Evolutionary conservation across 805 yeast species (phyloP).

Genomic region (Lipomyces mesembrius): DNA sequence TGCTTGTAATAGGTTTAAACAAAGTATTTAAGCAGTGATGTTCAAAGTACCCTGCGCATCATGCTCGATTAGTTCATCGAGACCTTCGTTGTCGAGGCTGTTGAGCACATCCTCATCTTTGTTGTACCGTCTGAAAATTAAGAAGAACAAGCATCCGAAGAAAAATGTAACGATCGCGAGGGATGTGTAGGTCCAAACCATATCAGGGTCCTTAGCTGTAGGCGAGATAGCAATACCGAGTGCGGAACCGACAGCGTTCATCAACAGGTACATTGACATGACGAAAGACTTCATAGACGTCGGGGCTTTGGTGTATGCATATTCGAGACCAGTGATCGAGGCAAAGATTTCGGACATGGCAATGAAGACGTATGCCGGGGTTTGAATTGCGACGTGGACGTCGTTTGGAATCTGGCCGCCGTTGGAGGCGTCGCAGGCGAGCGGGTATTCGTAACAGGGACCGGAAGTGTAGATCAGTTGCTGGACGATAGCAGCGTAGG

Average conservation of each 20-base stretch:
- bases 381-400: constrained; percentile 71
- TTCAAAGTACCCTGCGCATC: constrained; percentile 28
- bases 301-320: constrained; percentile 84
- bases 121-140: constrained; percentile 60
- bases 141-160: constrained; percentile 67
- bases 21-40: constrained; percentile 15
- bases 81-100: constrained; percentile 44
- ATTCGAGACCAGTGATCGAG: constrained; percentile 79
- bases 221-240: constrained; percentile 74
- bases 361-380: constrained; percentile 73
- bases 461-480: constrained; percentile 68
- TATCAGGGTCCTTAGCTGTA: constrained; percentile 69
- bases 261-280: constrained; percentile 65
- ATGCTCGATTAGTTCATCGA: constrained; percentile 13
- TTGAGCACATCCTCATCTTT: constrained; percentile 62
- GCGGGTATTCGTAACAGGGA: constrained; percentile 72
- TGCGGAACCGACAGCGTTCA: constrained; percentile 79
- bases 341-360: constrained; percentile 80
- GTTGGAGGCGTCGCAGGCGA: constrained; percentile 53
- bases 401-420: constrained; percentile 53
- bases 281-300: constrained; percentile 66
- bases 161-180: constrained; percentile 62
- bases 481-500: constrained; percentile 77
- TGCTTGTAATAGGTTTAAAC: neutral
- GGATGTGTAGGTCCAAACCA: constrained; percentile 70